These are phyloP conservation scores for Raddia distichophylla DNA, from an alignment of 176 grass and related monocot genomes.

Conservation along the genomic window DNA sequence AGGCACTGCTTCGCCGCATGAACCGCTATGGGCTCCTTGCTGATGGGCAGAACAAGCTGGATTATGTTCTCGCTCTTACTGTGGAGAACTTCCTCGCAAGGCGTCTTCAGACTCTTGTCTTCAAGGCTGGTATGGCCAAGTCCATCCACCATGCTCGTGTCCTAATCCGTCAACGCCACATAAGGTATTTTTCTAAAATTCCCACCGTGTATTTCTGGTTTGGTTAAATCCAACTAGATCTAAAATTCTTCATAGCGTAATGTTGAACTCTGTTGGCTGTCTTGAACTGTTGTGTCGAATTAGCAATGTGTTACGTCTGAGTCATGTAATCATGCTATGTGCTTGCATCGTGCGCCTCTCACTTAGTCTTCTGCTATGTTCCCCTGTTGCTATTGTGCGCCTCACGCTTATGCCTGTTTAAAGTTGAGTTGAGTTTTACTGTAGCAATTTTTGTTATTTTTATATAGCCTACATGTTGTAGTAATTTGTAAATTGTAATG, in stretches of 20 bases:
- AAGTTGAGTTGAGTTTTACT: too few species aligned
- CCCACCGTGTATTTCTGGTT: not conserved
- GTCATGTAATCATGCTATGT: not conserved
- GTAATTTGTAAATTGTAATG: too few species aligned
- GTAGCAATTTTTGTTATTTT: too few species aligned
- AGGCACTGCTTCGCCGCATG: conserved; percentile 53
- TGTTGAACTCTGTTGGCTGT: not conserved
- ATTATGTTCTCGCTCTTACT: conserved; percentile 55
- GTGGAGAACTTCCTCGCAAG: conserved; percentile 56
- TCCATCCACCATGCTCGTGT: conserved; percentile 70
- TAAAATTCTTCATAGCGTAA: not conserved
- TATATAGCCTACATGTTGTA: too few species aligned
- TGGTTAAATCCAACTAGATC: not conserved
- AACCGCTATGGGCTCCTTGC: conserved; percentile 47
- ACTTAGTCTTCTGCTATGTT: not conserved
- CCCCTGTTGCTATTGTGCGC: too few species aligned
- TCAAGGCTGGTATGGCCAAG: conserved; percentile 68
- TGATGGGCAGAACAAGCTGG: conserved; percentile 53
- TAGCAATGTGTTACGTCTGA: not conserved
- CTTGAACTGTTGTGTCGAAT: not conserved
- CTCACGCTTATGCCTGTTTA: too few species aligned
- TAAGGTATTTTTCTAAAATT: conserved; percentile 38
- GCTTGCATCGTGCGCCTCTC: not conserved
- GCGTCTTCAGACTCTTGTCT: conserved; percentile 59
- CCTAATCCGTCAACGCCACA: conserved; percentile 60